Conservation (phyloP, 768 basidiomycete species). For the Arthromyces matolae region DNA sequence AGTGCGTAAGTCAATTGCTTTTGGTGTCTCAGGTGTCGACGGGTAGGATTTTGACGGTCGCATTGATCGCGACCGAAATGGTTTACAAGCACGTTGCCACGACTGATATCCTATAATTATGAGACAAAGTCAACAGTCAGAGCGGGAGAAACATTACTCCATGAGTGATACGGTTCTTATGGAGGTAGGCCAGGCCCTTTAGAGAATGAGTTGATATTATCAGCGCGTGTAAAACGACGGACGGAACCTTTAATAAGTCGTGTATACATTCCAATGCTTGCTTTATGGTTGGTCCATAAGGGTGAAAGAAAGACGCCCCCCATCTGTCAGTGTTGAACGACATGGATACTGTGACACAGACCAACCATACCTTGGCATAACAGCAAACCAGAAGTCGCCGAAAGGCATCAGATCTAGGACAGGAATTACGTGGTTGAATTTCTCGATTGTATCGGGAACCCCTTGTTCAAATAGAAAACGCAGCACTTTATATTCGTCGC, state of each 20-base stretch:
- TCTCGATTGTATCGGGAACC: too few species aligned
- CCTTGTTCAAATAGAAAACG: slow-evolving; percentile 16
- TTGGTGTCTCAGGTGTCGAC: too few species aligned
- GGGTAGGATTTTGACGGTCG: too few species aligned
- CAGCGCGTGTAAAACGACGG: background rate
- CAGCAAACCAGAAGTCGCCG: slow-evolving; percentile 3
- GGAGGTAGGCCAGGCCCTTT: slow-evolving; percentile 2
- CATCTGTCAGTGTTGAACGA: background rate
- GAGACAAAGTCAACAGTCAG: too few species aligned
- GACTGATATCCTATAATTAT: too few species aligned
- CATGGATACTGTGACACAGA: background rate
- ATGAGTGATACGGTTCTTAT: too few species aligned
- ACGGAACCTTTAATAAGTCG: slow-evolving; percentile 5
- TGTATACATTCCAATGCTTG: slow-evolving; percentile 3
- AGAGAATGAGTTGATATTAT: background rate
- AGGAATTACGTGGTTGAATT: slow-evolving; percentile 8
- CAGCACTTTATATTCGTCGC: slow-evolving; percentile 23
- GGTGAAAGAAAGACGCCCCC: background rate
- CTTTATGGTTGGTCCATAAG: background rate
- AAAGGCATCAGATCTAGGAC: slow-evolving; percentile 6
- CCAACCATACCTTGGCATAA: too few species aligned
- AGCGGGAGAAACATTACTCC: too few species aligned
- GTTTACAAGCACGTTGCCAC: too few species aligned
- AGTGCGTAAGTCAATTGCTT: too few species aligned
- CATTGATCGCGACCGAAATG: too few species aligned